phyloP scores from a whole-genome alignment of 1,139 yeast genomes.

The Candida sp. region DNA sequence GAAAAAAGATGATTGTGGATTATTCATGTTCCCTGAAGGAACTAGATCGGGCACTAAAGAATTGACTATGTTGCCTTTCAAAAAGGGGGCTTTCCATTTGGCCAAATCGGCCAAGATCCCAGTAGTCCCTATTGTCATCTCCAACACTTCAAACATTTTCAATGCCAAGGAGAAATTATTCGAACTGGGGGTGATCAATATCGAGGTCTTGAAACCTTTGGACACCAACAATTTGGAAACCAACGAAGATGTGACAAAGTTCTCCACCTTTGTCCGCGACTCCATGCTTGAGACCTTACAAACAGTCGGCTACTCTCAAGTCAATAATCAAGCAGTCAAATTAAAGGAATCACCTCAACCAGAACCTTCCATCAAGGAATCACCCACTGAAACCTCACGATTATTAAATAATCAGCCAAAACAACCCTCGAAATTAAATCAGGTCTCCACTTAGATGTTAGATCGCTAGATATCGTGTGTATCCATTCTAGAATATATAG shows the following conservation, averaged over 20 bases:
- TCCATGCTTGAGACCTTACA: constrained; percentile 28
- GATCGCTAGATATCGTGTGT: not conserved
- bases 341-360: not conserved
- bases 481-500: not conserved
- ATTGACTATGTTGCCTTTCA: constrained; percentile 78
- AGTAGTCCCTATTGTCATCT: constrained; percentile 79
- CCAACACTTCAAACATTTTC: constrained; percentile 78
- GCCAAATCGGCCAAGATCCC: constrained; percentile 94
- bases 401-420: not conserved
- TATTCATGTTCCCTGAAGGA: constrained; percentile 94
- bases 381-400: not conserved
- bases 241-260: constrained; percentile 53
- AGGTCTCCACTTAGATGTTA: not conserved
- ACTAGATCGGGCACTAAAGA: constrained; percentile 76
- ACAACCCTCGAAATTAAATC: not conserved
- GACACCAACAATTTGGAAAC: constrained; percentile 52
- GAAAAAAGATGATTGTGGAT: constrained; percentile 59
- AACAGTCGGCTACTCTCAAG: constrained; percentile 31
- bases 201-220: constrained; percentile 69
- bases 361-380: not conserved
- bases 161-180: constrained; percentile 55
- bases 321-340: not conserved
- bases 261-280: constrained; percentile 37
- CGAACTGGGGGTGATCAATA: constrained; percentile 57
- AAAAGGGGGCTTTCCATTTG: constrained; percentile 97